Base-by-base conservation (phyloP, 306 rosid species). In the Pyrus pyrifolia region DNA sequence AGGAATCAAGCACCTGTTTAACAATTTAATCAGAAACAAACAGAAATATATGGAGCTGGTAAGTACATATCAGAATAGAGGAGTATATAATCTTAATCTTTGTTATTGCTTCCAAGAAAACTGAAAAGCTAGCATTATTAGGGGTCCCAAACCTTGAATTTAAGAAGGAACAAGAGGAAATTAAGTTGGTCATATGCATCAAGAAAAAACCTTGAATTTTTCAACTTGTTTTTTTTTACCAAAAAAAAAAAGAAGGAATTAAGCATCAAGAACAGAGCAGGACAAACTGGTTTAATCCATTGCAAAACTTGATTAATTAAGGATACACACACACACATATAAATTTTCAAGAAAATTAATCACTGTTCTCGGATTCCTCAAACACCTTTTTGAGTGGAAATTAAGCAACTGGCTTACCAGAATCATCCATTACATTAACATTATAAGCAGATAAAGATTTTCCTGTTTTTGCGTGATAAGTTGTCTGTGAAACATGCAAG, bases 241-340 rank as follows among this genome's bases (percentile, higher is more conserved):
- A 25, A 25, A 25, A 25, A 25, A n/a, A n/a, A n/a, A 25, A 75
- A 33, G 22, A n/a, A 11, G 23, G 22, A 75, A 33, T 27, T 49
- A 71, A 46, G 52, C 52, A 46, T 2, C 3, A 19, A 29, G 30
- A 55, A 75, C 76, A 19, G 65, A 27, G 70, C 23, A 70, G 49
- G 79, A 68, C 72, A 80, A 69, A 58, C 27, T 38, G 67, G 52
- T 11, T 59, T 29, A 40, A 55, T 73, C 63, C 51, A 60, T 18
- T 38, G 14, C 46, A 75, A 58, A 69, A 69, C 52, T 58, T 73
- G 1, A 59, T 21, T 44, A 75, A 71, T 27, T 38, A 42, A 65
- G 29, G n/a, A 33, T 5, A 33, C 38, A 31, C 35, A 31, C 31
- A 30, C 33, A 31, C 35, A 33, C 38, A 7, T 7, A 5, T 33